Base-by-base conservation (phyloP, 306 rosid genomes). In the Bauhinia variegata region DNA sequence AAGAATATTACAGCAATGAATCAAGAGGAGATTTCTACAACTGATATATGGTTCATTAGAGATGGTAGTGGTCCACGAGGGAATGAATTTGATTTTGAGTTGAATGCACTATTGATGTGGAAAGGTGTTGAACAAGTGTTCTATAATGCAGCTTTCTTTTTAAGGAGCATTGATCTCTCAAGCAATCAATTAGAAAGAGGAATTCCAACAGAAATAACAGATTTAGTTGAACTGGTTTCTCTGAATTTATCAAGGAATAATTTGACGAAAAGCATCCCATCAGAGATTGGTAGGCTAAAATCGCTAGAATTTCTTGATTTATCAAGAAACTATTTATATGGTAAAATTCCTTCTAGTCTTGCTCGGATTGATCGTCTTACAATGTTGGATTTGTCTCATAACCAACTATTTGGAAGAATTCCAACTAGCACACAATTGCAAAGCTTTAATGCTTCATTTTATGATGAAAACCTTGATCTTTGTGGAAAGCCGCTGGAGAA, bases 221-320 rank as follows among this genome's bases (percentile, higher is more conserved):
- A 0, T 42, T 54, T 75, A 18, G 5, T 12, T 28, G 66, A 0
- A 4, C 1, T 75, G 65, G 8, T 44, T 36, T 68, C 65, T 0
- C 46, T 75, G 30, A 68, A 75, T 31, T 54, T 75, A 16, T 75
- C 80, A 5, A 75, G 75, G 47, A 74, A 74, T 6, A 23, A 56
- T 1, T 58, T 66, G 44, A 42, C 4, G 0, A 50, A 56, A 1
- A 1, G 31, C 42, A 60, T 75, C 53, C 54, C 62, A 32, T 14
- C 53, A 3, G 41, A 51, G 1, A 51, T 75, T 60, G 75, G 79
- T 8, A 37, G 2, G 0, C 2, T 75, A 13, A 3, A 8, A 19
- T 59, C 51, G 10, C 50, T 67, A 6, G 75, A 75, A 0, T 52
- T 6, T 60, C 70, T 60, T 18, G 74, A 68, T 33, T 52, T 75